These are phyloP conservation scores for peach (Prunus persica) DNA, from an alignment of 306 rosid species.

Conservation along the genomic window Prunus_persica_NCBIv2 NC_034016.1:17290501-17291000, in stretches of 20 bases:
- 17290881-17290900: constrained; percentile 81
- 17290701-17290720: constrained; percentile 87
- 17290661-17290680: constrained; percentile 35
- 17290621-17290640: constrained; percentile 38
- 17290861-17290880: constrained; percentile 85
- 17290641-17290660: constrained; percentile 49
- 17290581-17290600: constrained; percentile 40
- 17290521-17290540: constrained; percentile 90
- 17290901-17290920: constrained; percentile 66
- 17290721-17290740: constrained; percentile 94
- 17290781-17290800: constrained; percentile 89
- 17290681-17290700: constrained; percentile 46
- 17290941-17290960: constrained; percentile 98
- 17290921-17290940: constrained; percentile 89
- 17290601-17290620: constrained; percentile 29
- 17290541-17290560: constrained; percentile 98
- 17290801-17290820: constrained; percentile 76
- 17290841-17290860: constrained; percentile 92
- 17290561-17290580: constrained; percentile 59
- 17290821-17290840: constrained; percentile 87
- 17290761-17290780: constrained; percentile 92
- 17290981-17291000: constrained; percentile 70
- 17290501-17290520: constrained; percentile 98
- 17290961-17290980: constrained; percentile 89
- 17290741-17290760: constrained; percentile 97